Base-by-base conservation (phyloP, 2,329 filamentous ascomycete species). In the Orbilia quercus region DNA sequence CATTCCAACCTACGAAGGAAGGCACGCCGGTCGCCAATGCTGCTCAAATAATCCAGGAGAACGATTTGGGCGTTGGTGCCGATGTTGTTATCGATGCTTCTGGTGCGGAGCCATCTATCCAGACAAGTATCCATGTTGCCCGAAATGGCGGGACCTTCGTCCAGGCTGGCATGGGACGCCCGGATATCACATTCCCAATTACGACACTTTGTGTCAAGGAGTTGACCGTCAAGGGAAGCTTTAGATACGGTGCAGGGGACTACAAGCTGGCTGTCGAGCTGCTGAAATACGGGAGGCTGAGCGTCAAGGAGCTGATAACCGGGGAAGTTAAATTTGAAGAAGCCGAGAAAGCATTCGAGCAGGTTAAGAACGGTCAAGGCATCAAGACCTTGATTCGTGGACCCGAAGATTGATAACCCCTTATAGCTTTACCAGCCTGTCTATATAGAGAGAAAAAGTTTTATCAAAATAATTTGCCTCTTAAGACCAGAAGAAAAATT, bases 171-270 rank as follows among this genome's bases (percentile, higher is more conserved):
- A 96, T 97, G 92, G 94, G 94, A 79, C 90, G 90, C 80, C 81
- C 88, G 40, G 91, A 96, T 79, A 93, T 97, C 80, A 90, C 82
- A 7, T 96, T 97, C 83, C 94, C 94, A 57, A 96, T 98, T 80
- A 91, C 94, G 86, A 90, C 91, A 3, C 84, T 96, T 79, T 96
- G 92, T 80, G 85, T 89, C 55, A 97, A 97, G 83, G 94, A 98
- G 84, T 84, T 96, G 57, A 96, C 89, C 9, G 85, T 91, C 50
- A 91, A 90, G 79, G 94, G 94, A 20, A 93, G 89, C 75, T 98
- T 98, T 85, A 87, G 94, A 40, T 98, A 98, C 81, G 89, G 89
- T 2, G 86, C 88, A 62, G 93, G 93, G 18, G 94, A 97, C 81
- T 98, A 97, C 82, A 86, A 89, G 79, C 86, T 93, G 5, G 92